A percentile compares a stretch with the other conserved stretches of the same genome.
These are phyloP conservation scores for Sisymbrium irio DNA, from an alignment of 345 rosid species.

Conservation along the genomic window DNA sequence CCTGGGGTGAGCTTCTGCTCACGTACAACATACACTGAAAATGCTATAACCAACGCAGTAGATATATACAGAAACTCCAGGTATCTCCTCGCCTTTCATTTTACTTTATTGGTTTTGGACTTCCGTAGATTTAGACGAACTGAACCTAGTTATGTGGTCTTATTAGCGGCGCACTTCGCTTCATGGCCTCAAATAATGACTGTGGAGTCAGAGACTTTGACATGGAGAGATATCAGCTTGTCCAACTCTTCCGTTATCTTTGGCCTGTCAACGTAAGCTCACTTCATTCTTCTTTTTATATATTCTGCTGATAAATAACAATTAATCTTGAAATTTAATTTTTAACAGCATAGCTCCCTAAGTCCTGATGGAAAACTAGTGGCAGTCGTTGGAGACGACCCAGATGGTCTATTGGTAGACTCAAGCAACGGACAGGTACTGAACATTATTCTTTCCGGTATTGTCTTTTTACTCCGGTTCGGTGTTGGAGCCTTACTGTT, in stretches of 20 bases:
- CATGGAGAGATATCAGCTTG: conserved; percentile 68
- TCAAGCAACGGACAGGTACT: conserved; percentile 59
- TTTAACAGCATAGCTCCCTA: conserved; percentile 63
- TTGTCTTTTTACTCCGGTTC: neutral
- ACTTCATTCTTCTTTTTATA: neutral
- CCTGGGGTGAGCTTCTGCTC: conserved; percentile 87
- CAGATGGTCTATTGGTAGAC: conserved; percentile 64
- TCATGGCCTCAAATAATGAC: conserved; percentile 79
- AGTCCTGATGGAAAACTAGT: conserved; percentile 75
- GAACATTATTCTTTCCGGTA: neutral
- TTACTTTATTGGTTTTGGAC: neutral
- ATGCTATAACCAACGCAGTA: conserved; percentile 89
- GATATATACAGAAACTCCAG: conserved; percentile 73
- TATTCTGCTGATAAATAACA: neutral
- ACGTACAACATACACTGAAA: conserved; percentile 81
- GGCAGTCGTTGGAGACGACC: conserved; percentile 69
- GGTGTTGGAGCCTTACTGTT: neutral
- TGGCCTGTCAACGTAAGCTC: conserved; percentile 82
- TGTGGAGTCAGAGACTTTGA: conserved; percentile 79
- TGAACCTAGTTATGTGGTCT: conserved; percentile 9
- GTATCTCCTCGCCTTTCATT: conserved; percentile 35
- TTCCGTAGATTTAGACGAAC: neutral
- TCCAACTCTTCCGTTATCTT: conserved; percentile 53
- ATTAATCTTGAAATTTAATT: neutral
- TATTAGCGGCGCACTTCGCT: conserved; percentile 66